Evolutionary conservation across 345 rosid species (phyloP).

Genomic region (Acer yangbiense): DNA sequence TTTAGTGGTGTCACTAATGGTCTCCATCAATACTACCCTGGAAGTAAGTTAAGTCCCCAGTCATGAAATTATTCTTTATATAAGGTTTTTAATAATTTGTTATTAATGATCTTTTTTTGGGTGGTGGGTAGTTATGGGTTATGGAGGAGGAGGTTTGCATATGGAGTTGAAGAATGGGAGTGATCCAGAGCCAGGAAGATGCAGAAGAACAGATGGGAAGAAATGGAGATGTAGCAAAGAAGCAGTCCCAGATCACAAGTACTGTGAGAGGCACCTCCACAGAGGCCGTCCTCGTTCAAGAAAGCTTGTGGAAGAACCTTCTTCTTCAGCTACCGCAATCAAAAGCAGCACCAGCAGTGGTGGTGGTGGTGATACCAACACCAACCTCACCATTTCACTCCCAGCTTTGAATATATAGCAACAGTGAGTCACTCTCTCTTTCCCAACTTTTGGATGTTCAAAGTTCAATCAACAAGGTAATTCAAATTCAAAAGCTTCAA

Average conservation of each 20-base stretch:
- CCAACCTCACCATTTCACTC: constrained; percentile 45
- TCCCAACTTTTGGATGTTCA: constrained; percentile 3
- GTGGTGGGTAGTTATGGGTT: constrained; percentile 19
- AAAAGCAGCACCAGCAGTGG: not conserved
- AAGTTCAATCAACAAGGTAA: too few species aligned
- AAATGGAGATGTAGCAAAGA: constrained; percentile 66
- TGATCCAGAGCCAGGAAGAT: constrained; percentile 56
- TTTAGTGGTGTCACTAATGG: not conserved
- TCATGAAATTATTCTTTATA: too few species aligned
- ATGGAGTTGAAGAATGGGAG: constrained; percentile 33
- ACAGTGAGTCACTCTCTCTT: not conserved
- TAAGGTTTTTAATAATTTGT: too few species aligned
- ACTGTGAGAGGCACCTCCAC: constrained; percentile 55
- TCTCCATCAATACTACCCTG: constrained; percentile 35
- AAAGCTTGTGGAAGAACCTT: constrained; percentile 50
- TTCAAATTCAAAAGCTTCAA: too few species aligned
- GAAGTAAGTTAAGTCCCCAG: constrained; percentile 30
- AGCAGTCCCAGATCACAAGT: constrained; percentile 44
- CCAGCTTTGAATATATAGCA: not conserved
- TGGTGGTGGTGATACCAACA: constrained; percentile 23
- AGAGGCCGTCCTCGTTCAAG: constrained; percentile 57
- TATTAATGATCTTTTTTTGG: too few species aligned
- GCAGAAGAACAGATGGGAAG: constrained; percentile 63
- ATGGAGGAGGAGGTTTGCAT: constrained; percentile 22
- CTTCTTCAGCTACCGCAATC: constrained; percentile 14